phyloP scores from a whole-genome alignment of 108 stramenopile genomes.

The Schizochytrium sp. region DNA sequence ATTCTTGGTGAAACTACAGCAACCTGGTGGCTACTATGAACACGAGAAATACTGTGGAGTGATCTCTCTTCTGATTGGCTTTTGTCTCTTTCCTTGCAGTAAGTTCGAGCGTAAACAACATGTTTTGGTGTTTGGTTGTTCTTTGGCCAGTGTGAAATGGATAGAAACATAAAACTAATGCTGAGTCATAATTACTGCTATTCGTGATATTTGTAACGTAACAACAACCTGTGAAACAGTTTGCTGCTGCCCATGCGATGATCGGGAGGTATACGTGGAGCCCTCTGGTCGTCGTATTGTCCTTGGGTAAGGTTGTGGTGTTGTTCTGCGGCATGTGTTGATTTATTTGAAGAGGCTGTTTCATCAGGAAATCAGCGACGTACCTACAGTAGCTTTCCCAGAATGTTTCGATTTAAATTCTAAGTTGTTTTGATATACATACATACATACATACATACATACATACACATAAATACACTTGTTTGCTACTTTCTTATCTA shows the following conservation, averaged over 20 bases:
- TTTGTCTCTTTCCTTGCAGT: neutral
- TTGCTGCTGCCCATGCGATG: neutral
- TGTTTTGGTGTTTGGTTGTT: too few species aligned
- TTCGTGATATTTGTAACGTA: neutral
- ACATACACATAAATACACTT: too few species aligned
- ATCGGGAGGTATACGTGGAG: constrained; percentile 3
- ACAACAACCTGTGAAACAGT: neutral
- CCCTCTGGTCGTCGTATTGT: neutral
- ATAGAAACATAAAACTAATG: neutral
- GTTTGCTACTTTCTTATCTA: too few species aligned
- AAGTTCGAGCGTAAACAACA: neutral
- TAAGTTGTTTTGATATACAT: too few species aligned
- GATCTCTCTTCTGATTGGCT: neutral
- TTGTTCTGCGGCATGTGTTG: too few species aligned
- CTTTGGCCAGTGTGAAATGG: too few species aligned
- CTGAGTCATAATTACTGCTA: neutral
- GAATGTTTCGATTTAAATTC: too few species aligned
- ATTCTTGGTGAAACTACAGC: neutral
- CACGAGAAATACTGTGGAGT: constrained; percentile 1
- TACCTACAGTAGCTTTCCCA: too few species aligned
- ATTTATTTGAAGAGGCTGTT: too few species aligned
- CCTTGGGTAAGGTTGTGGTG: neutral
- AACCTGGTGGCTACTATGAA: neutral
- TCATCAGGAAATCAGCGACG: too few species aligned
- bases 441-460: too few species aligned